phyloP scores from a whole-genome alignment of 2,329 filamentous ascomycete species.

The Juglanconis oblonga region DNA sequence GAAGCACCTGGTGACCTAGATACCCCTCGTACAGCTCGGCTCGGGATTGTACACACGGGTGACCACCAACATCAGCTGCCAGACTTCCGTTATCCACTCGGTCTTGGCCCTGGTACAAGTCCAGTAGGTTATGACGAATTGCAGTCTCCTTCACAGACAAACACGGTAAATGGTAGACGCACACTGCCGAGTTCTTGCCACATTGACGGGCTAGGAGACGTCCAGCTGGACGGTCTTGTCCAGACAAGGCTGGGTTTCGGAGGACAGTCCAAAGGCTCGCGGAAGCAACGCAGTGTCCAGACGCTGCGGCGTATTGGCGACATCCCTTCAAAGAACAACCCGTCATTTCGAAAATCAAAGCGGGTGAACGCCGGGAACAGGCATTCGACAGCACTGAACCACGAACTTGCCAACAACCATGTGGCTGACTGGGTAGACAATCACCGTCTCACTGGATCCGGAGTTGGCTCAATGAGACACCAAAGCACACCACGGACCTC shows the following conservation, averaged over 20 bases:
- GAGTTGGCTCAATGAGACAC: not conserved
- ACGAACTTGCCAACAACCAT: not conserved
- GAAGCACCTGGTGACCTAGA: conserved; percentile 29
- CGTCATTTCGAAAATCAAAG: conserved; percentile 8
- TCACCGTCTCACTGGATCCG: not conserved
- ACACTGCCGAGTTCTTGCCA: not conserved
- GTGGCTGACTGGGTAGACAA: not conserved
- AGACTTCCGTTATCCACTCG: not conserved
- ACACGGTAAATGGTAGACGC: not conserved
- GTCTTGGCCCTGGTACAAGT: not conserved
- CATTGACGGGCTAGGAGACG: not conserved
- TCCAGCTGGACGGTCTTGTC: not conserved
- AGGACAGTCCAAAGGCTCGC: not conserved
- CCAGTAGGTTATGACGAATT: not conserved
- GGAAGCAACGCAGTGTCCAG: not conserved
- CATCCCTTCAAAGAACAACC: not conserved
- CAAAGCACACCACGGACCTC: not conserved
- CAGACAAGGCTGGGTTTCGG: conserved; percentile 1
- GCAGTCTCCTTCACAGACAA: not conserved
- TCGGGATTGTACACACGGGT: not conserved
- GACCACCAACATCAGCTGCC: not conserved
- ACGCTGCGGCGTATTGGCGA: conserved; percentile 3
- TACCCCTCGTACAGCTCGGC: conserved; percentile 12
- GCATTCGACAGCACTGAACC: not conserved
- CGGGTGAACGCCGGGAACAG: conserved; percentile 5